Base-by-base conservation (phyloP, 169 alveolate species). In the Cyclospora cayetanensis region DNA sequence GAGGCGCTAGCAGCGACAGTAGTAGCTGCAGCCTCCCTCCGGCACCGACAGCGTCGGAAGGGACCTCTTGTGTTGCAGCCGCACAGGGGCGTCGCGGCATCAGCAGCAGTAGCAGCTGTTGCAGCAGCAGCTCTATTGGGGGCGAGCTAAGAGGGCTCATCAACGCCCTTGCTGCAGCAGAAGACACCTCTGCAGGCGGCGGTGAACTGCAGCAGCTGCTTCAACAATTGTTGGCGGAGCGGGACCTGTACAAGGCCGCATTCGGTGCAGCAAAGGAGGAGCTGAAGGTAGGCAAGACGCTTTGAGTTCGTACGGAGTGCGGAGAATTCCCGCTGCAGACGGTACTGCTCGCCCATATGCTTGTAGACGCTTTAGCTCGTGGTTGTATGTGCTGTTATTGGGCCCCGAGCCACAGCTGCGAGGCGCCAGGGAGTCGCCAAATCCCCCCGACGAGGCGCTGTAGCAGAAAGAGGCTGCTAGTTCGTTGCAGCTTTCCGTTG, bases 221-320 rank as follows among this genome's bases (percentile, higher is more conserved):
- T 34, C 80, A 85, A 37, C 82, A 68, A 52, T 77, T 87, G 76
- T 37, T 46, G 41, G 92, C 92, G 2, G 92, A 87, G 46, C 82
- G 92, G 29, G 92, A 87, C 18, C 39, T 87, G 60, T 87, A 87
- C 77, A 87, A 70, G 39, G 92, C 92, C 7, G 92, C 92, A 3
- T 87, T 87, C 50, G 92, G 92, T 7, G 92, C 92, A 52, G 92
- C 92, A 1, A 68, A 87, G 7, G 92, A 87, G 25, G 92, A 87
- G 31, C 87, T 87, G 18, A 76, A 87, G 46, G 92, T 66, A 53
- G 31, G 72, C 25, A 20, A 66, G 35, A 43, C 34, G 12, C 22
- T 18, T n/a, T 22, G 5, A 25, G 86, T 42, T 76, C 22, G 11
- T 11, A 2, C 37, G 25, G 84, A n/a, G n/a, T n/a, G n/a, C n/a